These are phyloP conservation scores for Pneumocystis carinii DNA, from an alignment of 1,139 yeast genomes.

Conservation along the genomic window DNA sequence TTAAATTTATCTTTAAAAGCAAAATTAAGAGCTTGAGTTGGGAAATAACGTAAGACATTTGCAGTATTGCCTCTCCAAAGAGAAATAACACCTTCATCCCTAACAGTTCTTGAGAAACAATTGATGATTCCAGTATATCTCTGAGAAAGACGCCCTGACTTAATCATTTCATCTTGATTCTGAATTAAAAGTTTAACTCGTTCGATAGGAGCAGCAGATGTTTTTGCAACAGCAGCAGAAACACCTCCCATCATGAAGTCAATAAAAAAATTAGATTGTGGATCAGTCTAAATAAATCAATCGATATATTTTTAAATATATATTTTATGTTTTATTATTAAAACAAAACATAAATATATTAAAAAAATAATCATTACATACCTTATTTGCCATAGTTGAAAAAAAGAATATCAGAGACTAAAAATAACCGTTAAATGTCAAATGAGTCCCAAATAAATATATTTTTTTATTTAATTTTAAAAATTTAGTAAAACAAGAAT, in stretches of 20 bases:
- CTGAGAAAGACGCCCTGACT: slow-evolving; percentile 58
- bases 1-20: slow-evolving; percentile 76
- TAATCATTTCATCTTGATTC: slow-evolving; percentile 73
- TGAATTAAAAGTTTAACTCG: slow-evolving; percentile 68
- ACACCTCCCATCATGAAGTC: slow-evolving; percentile 63
- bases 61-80: slow-evolving; percentile 84
- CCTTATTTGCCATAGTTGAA: background rate
- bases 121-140: slow-evolving; percentile 56
- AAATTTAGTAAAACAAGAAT: background rate
- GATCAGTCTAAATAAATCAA: background rate
- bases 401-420: background rate
- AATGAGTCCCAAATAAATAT: background rate
- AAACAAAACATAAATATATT: background rate
- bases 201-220: slow-evolving; percentile 66
- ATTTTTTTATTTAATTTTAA: background rate
- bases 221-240: slow-evolving; percentile 73
- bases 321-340: background rate
- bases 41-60: slow-evolving; percentile 72
- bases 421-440: background rate
- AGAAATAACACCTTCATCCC: slow-evolving; percentile 54
- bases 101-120: slow-evolving; percentile 58
- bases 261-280: slow-evolving; percentile 28
- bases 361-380: background rate
- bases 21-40: slow-evolving; percentile 71
- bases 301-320: background rate